Base-by-base conservation (phyloP, 352 stramenopile species). In the Phytophthora sansomeana region DNA sequence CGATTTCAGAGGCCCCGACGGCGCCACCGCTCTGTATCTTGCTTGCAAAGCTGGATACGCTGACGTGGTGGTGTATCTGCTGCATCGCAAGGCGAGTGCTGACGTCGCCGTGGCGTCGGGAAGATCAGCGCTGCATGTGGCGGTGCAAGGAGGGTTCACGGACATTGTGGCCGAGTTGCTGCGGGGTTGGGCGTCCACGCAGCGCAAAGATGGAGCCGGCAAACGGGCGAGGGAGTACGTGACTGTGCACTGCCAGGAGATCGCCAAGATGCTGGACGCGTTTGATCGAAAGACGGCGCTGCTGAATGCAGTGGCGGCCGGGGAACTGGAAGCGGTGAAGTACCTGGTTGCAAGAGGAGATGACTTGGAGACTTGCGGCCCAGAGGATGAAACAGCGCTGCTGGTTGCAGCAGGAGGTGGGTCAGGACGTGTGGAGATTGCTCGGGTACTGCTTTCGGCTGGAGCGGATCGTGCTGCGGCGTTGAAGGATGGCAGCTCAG, bases 171-270 rank as follows among this genome's bases (percentile, higher is more conserved):
- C 55, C 28, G 39, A 65, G 8, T 38, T 71, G 32, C 35, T 71
- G 19, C 38, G 43, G 14, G 28, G 60, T 36, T 71, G 63, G 56
- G 63, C 63, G 6, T 66, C 43, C 19, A 70, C 63, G 16, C 63
- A 65, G 28, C 55, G 56, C 21, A 43, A 21, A 49, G 63, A 71
- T 52, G 63, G 55, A 1, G 39, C 48, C 6, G 56, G 63, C 19
- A 71, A 48, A 36, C 41, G 38, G 16, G 63, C 63, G 26, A 65
- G 48, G 28, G 63, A 70, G 35, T 70, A 70, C 17, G 63, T 57
- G 11, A 46, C 41, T 38, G 50, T 33, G 1, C 9, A 61, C 16
- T 50, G 32, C 9, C 55, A 38, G 10, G 55, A 71, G 26, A 70
- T 70, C 26, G 47, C 63, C 19, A 55, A 30, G 21, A 48, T 70